Evolutionary conservation across 352 stramenopile genomes (phyloP).

Genomic region (Phytophthora pistaciae): DNA sequence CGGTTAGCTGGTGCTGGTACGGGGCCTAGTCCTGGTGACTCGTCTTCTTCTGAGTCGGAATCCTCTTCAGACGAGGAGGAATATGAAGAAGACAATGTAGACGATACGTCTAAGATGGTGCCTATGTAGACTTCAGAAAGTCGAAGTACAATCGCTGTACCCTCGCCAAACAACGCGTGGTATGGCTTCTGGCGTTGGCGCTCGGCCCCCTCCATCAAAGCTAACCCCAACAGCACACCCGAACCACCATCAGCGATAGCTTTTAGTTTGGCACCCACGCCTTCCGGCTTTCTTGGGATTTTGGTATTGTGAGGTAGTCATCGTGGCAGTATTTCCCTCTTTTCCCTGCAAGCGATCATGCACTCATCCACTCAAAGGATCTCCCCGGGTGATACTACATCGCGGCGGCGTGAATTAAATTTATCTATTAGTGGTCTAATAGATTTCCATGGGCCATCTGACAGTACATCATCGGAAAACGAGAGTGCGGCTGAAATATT

Average conservation of each 20-base stretch:
- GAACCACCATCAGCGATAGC: conserved; percentile 11
- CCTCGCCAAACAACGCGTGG: background rate
- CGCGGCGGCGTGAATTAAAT: conserved; percentile 1
- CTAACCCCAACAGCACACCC: conserved; percentile 1
- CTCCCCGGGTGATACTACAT: conserved; percentile 4
- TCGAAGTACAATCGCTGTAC: background rate
- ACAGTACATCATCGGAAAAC: background rate
- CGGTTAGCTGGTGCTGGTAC: too few relatives aligned
- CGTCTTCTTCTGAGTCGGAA: too few relatives aligned
- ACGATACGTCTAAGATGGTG: too few relatives aligned
- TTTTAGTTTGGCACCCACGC: conserved; percentile 3
- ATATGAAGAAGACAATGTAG: too few relatives aligned
- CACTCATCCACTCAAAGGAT: conserved; percentile 17
- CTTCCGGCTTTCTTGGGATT: conserved; percentile 10
- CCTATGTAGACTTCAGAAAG: conserved; percentile 9
- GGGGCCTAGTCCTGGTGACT: too few relatives aligned
- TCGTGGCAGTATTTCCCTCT: conserved; percentile 9
- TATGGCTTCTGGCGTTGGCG: conserved; percentile 1
- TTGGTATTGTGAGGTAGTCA: conserved; percentile 12
- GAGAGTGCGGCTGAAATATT: background rate
- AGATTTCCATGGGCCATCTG: conserved; percentile 8
- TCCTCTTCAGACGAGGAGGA: too few relatives aligned
- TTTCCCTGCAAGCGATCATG: conserved; percentile 9
- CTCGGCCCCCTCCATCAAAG: background rate
- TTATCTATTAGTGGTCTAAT: conserved; percentile 2